Base-by-base conservation (phyloP, 1,139 yeast species). In the Torulaspora globosa region DNA sequence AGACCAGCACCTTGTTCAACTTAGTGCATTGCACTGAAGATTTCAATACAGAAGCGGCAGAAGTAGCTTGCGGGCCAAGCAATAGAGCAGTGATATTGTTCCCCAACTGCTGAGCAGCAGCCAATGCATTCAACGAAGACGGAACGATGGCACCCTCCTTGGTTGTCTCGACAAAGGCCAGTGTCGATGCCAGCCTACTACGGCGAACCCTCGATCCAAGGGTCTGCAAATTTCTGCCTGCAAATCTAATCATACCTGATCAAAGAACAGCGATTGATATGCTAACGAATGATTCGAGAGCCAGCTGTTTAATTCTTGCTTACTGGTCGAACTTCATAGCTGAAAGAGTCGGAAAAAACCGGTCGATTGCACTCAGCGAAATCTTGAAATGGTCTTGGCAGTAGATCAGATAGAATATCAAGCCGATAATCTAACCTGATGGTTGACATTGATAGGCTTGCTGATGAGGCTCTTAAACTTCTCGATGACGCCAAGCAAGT, bases 121-220 rank as follows among this genome's bases (percentile, higher is more conserved):
- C 69, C 30, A 84, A 61, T 2, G 85, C 70, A 5, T 84, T 78
- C 49, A 86, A 73, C 2, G 96, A 79, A 1, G 86, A 79, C 2
- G 94, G 79, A 1, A 83, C 69, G 44, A 86, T 69, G 3, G 71
- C 58, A 12, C 81, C 81, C 10, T 71, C 69, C 11, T 68, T 57
- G 18, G 66, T 57, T 37, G 81, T 72, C 68, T 89, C 97, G 38
- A 89, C 69, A 55, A 86, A 78, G 1, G 94, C 83, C 58, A 90
- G 74, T 0, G 96, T 87, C 33, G 84, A 79, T 41, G 73, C 71
- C 21, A 68, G 58, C 51, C 75, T 62, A 16, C 28, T 29, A 28
- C 36, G 30, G 29, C 38, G 46, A 18, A 41, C 19, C 19, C 36
- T 18, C 15, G 40, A 39, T 14, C 38, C 38, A 14, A 31, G 16